These are phyloP conservation scores for Pythium phragmiticola DNA, from an alignment of 352 stramenopile genomes.

Conservation along the genomic window DNA sequence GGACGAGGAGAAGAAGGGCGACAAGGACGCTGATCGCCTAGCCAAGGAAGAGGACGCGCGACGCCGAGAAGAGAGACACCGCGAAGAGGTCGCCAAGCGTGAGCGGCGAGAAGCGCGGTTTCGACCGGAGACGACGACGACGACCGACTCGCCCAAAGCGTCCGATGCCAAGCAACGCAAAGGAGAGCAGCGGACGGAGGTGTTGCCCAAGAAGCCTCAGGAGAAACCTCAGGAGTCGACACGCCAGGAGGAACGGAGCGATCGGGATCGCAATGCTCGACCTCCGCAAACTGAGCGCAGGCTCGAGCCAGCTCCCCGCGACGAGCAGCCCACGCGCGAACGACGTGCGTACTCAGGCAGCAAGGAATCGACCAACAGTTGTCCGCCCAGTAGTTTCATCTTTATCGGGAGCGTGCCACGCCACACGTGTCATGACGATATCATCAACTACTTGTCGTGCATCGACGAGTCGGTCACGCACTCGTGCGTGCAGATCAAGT, in stretches of 20 bases:
- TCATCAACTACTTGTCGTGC: slow-evolving; percentile 49
- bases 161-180: slow-evolving; percentile 1
- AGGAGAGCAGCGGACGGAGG: background rate
- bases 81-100: slow-evolving; percentile 13
- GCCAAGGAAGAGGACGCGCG: background rate
- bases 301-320: background rate
- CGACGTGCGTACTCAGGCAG: background rate
- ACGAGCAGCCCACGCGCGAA: slow-evolving; percentile 5
- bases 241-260: background rate
- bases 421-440: slow-evolving; percentile 37
- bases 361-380: slow-evolving; percentile 26
- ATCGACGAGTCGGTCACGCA: slow-evolving; percentile 48
- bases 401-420: slow-evolving; percentile 67
- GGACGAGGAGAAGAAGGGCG: slow-evolving; percentile 29
- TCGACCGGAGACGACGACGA: background rate
- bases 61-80: slow-evolving; percentile 7
- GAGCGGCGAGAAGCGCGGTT: slow-evolving; percentile 18
- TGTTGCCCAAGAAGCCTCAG: background rate
- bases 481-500: slow-evolving; percentile 61
- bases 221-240: background rate
- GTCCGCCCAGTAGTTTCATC: slow-evolving; percentile 64
- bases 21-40: slow-evolving; percentile 1
- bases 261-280: background rate
- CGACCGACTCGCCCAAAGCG: background rate
- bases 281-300: background rate